Conservation (phyloP, 495 filamentous ascomycete species). For the Aspergillus steynii region DNA sequence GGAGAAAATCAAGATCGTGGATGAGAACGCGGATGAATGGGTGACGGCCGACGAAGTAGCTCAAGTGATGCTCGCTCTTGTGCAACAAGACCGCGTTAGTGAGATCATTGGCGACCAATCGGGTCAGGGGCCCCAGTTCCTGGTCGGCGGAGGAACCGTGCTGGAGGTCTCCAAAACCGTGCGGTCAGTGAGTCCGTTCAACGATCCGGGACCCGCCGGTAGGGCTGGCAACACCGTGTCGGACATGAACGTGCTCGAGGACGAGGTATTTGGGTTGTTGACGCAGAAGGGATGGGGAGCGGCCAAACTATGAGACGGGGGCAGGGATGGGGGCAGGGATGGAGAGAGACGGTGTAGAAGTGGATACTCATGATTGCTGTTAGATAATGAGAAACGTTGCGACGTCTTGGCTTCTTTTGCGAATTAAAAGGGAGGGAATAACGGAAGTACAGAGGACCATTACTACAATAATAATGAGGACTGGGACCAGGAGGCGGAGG, state of each 20-base stretch:
- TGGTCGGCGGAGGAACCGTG: slow-evolving; percentile 50
- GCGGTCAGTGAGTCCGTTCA: slow-evolving; percentile 51
- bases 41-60: slow-evolving; percentile 66
- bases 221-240: slow-evolving; percentile 49
- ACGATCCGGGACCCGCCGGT: slow-evolving; percentile 58
- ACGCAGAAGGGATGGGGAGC: slow-evolving; percentile 43
- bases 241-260: slow-evolving; percentile 34
- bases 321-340: too few species aligned
- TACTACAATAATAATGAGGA: too few species aligned
- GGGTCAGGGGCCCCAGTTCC: slow-evolving; percentile 32
- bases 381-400: neutral
- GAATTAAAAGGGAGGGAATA: neutral
- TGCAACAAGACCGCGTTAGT: slow-evolving; percentile 50
- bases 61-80: slow-evolving; percentile 60
- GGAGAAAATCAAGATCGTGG: slow-evolving; percentile 61
- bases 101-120: slow-evolving; percentile 43
- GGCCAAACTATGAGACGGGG: slow-evolving; percentile 13
- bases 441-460: too few species aligned
- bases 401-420: neutral
- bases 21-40: slow-evolving; percentile 55
- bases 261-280: slow-evolving; percentile 51
- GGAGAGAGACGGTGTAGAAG: neutral
- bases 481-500: neutral
- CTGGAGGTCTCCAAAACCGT: slow-evolving; percentile 60
- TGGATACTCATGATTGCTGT: neutral